phyloP scores from a whole-genome alignment of 345 rosid species.

The Syzygium aqueum region DNA sequence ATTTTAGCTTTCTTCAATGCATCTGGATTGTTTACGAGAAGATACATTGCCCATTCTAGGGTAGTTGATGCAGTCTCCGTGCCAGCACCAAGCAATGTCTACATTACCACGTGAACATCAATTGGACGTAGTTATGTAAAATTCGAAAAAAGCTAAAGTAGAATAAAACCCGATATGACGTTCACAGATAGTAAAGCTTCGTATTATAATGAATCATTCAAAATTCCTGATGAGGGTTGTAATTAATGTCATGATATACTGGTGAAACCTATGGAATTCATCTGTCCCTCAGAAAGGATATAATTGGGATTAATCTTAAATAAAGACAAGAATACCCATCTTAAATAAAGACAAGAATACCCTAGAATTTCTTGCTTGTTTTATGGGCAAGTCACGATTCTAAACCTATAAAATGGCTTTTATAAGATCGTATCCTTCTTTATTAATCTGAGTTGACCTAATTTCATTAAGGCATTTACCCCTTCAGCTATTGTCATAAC shows the following conservation, averaged over 20 bases:
- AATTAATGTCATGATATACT: neutral
- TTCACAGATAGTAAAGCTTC: neutral
- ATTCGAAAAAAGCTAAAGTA: neutral
- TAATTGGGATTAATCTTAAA: neutral
- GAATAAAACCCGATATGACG: neutral
- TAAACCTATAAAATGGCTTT: neutral
- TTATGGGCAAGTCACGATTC: neutral
- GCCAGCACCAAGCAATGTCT: constrained; percentile 29
- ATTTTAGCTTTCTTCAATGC: constrained; percentile 16
- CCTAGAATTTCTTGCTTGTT: neutral
- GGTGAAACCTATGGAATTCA: neutral
- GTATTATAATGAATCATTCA: neutral
- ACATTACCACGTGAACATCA: neutral
- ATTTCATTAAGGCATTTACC: neutral
- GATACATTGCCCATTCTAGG: constrained; percentile 45
- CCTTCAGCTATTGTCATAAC: neutral
- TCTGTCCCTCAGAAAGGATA: neutral
- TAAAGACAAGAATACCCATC: no score
- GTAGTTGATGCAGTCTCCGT: constrained; percentile 33
- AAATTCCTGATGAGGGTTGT: neutral
- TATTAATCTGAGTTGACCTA: neutral
- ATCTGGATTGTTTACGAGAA: constrained; percentile 28
- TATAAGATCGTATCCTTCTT: neutral
- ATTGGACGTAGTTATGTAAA: neutral
- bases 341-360: no score